These are phyloP conservation scores for Fusarium buharicum DNA, from an alignment of 2,329 filamentous ascomycete genomes.

Conservation along the genomic window DNA sequence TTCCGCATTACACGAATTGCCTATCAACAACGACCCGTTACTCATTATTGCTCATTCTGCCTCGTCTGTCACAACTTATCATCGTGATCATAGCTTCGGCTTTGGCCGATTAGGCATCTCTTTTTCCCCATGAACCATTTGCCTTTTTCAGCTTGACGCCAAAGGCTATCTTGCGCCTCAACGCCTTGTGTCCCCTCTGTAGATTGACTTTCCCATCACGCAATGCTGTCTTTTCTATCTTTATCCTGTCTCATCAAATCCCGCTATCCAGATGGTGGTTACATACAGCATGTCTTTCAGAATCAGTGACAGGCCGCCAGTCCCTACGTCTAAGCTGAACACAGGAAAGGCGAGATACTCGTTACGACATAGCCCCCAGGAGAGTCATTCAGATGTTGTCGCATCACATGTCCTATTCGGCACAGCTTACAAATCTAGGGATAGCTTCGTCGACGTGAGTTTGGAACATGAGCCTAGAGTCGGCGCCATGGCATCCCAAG, in stretches of 20 bases:
- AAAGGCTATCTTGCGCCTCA: constrained; percentile 26
- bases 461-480: not conserved
- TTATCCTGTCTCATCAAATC: constrained; percentile 7
- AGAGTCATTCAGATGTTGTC: not conserved
- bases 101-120: constrained; percentile 33
- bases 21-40: constrained; percentile 8
- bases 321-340: constrained; percentile 1
- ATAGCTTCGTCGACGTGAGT: constrained; percentile 8
- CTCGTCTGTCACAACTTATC: constrained; percentile 1
- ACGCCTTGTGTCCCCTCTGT: constrained; percentile 12
- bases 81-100: constrained; percentile 6
- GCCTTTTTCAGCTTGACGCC: constrained; percentile 11
- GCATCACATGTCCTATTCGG: constrained; percentile 8
- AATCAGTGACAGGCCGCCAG: not conserved
- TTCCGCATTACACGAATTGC: constrained; percentile 11
- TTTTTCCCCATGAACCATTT: constrained; percentile 6
- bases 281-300: not conserved
- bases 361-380: constrained; percentile 9
- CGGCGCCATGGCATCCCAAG: constrained; percentile 16
- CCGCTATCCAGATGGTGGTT: constrained; percentile 2
- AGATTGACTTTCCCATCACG: constrained; percentile 12
- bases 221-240: constrained; percentile 21
- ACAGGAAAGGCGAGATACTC: constrained; percentile 1
- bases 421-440: constrained; percentile 4
- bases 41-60: constrained; percentile 6